Conservation (phyloP, 2,329 filamentous ascomycete genomes). For the Fusarium piperis region DNA sequence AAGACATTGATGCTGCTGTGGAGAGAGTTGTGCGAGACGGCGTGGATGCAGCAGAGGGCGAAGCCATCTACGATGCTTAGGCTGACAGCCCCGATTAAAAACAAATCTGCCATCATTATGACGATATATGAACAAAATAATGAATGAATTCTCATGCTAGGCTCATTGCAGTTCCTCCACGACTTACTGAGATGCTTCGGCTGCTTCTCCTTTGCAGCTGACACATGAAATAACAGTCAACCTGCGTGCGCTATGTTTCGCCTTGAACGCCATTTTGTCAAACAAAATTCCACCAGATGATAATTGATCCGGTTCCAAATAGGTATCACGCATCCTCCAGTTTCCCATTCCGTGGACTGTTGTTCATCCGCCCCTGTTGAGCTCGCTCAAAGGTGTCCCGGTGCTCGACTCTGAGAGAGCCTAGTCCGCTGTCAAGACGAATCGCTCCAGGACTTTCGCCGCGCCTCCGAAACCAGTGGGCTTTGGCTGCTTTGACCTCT, state of each 20-base stretch:
- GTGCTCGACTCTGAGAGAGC: conserved; percentile 26
- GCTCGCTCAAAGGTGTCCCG: conserved; percentile 37
- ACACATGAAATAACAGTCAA: background rate
- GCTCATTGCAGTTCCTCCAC: background rate
- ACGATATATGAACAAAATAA: background rate
- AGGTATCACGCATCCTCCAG: background rate
- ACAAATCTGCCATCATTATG: background rate
- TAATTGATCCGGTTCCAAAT: background rate
- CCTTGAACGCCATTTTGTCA: background rate
- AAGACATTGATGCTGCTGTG: conserved; percentile 59
- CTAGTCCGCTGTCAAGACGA: conserved; percentile 44
- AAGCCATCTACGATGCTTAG: conserved; percentile 49
- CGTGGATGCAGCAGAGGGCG: conserved; percentile 63
- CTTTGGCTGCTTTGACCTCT: conserved; percentile 34
- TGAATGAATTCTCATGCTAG: background rate
- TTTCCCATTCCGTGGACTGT: background rate
- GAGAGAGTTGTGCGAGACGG: conserved; percentile 59
- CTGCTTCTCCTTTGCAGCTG: background rate
- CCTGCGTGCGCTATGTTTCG: background rate
- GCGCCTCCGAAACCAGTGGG: conserved; percentile 6
- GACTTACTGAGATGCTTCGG: background rate
- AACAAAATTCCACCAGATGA: background rate
- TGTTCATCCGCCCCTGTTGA: conserved; percentile 9
- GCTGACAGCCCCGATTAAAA: background rate
- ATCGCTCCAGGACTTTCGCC: conserved; percentile 17